A percentile compares a stretch with the other conserved stretches of the same genome.
Evolutionary conservation across 169 alveolate genomes (phyloP).

Genomic region (Cryptosporidium felis): DNA sequence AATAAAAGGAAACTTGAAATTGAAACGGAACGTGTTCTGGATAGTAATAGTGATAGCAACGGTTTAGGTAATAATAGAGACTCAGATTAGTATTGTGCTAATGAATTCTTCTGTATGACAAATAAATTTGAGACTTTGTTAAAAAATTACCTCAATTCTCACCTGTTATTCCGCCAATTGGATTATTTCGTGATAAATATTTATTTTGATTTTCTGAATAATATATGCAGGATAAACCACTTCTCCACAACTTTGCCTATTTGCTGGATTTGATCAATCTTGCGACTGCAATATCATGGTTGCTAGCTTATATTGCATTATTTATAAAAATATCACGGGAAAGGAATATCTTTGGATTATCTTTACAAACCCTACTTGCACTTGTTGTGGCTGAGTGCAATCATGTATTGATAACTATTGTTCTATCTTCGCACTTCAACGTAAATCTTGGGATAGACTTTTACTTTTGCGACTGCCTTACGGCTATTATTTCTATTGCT

Average conservation of each 20-base stretch:
- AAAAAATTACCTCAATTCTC: too few species aligned
- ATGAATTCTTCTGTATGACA: too few species aligned
- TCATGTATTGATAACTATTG: slow-evolving; percentile 72
- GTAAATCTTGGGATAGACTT: slow-evolving; percentile 69
- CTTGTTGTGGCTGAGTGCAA: slow-evolving; percentile 75
- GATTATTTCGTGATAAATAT: too few species aligned
- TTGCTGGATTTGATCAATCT: slow-evolving; percentile 73
- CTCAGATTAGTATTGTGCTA: neutral
- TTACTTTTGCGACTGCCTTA: slow-evolving; percentile 73
- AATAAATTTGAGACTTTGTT: neutral
- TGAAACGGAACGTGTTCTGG: neutral
- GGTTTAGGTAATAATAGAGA: neutral
- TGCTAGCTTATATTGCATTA: slow-evolving; percentile 75
- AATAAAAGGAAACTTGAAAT: slow-evolving; percentile 68
- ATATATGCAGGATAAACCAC: slow-evolving; percentile 47
- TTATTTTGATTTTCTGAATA: neutral
- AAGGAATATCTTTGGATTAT: slow-evolving; percentile 70
- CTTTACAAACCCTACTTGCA: slow-evolving; percentile 76
- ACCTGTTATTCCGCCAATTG: too few species aligned
- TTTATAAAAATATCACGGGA: slow-evolving; percentile 70
- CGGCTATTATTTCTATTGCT: slow-evolving; percentile 70
- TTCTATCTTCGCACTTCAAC: slow-evolving; percentile 45
- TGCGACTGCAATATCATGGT: slow-evolving; percentile 76
- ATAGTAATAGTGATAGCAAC: neutral
- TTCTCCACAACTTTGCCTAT: slow-evolving; percentile 14